Evolutionary conservation across 1,284 basidiomycete species (phyloP).

Genomic region (Hypsizygus ulmarius): DNA sequence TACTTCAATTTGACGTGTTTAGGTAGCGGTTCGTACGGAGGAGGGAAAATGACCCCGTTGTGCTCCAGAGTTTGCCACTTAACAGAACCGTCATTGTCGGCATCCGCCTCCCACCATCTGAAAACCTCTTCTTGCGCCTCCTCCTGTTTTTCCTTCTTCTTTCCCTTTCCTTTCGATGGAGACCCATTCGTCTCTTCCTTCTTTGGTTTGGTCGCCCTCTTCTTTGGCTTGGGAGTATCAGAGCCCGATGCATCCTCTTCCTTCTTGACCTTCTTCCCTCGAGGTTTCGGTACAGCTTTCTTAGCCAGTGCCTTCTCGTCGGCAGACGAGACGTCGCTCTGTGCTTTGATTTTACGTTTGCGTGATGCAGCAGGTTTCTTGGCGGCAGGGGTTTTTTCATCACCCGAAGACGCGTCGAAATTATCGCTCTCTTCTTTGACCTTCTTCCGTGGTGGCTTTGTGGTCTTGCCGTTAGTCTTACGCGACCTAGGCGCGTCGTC

Average conservation of each 20-base stretch:
- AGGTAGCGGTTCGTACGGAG: slow-evolving; percentile 88
- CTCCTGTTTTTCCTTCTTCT: slow-evolving; percentile 56
- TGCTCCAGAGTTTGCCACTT: slow-evolving; percentile 96
- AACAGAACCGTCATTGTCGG: slow-evolving; percentile 68
- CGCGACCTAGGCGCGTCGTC: slow-evolving; percentile 35
- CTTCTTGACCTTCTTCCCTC: slow-evolving; percentile 33
- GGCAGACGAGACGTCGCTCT: slow-evolving; percentile 44
- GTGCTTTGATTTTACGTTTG: slow-evolving; percentile 54
- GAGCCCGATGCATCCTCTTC: slow-evolving; percentile 25
- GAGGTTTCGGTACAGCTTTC: slow-evolving; percentile 36
- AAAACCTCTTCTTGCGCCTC: slow-evolving; percentile 71
- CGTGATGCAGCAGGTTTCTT: slow-evolving; percentile 42
- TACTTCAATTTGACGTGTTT: slow-evolving; percentile 92
- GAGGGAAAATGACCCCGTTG: slow-evolving; percentile 94
- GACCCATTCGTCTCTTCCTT: slow-evolving; percentile 34
- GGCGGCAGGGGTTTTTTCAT: slow-evolving; percentile 41
- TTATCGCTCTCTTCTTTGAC: slow-evolving; percentile 52
- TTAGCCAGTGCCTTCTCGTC: slow-evolving; percentile 47
- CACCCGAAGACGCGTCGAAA: slow-evolving; percentile 33
- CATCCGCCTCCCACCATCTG: slow-evolving; percentile 83
- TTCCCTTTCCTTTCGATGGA: slow-evolving; percentile 42
- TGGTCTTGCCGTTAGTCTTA: slow-evolving; percentile 38
- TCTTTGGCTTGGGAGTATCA: slow-evolving; percentile 32
- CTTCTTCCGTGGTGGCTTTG: slow-evolving; percentile 63
- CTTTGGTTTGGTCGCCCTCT: slow-evolving; percentile 36